Evolutionary conservation across 345 rosid genomes (phyloP).

Genomic region (Ceriops zippeliana): DNA sequence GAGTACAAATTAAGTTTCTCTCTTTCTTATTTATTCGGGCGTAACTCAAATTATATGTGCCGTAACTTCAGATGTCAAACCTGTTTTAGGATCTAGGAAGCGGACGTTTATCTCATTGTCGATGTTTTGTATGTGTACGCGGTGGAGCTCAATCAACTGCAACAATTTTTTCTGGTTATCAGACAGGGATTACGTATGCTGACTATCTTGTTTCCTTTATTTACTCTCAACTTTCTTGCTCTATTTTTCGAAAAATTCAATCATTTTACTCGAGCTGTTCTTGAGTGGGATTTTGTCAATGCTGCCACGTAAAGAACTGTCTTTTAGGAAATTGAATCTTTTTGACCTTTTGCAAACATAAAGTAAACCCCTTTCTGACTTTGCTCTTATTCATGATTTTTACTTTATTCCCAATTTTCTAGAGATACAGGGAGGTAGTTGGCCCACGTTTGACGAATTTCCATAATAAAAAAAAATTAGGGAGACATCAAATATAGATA

Average conservation of each 20-base stretch:
- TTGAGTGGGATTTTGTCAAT: conserved; percentile 3
- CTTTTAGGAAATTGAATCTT: conserved; percentile 51
- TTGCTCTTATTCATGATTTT: conserved; percentile 30
- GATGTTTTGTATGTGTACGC: neutral
- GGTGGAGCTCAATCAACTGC: neutral
- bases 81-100: conserved; percentile 34
- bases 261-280: neutral
- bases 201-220: neutral
- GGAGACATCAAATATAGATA: too few species aligned
- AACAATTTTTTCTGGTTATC: neutral
- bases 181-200: neutral
- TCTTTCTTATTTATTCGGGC: neutral
- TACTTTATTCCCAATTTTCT: conserved; percentile 7
- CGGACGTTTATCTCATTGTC: conserved; percentile 13
- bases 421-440: neutral
- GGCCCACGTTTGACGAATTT: conserved; percentile 20
- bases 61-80: neutral
- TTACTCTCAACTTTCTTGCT: neutral
- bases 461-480: neutral
- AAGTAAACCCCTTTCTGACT: conserved; percentile 28
- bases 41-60: neutral
- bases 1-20: neutral
- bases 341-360: conserved; percentile 39
- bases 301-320: conserved; percentile 30
- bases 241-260: conserved; percentile 4